phyloP scores from a whole-genome alignment of 1,284 basidiomycete species.

The Rhodotorula glutinis region DNA sequence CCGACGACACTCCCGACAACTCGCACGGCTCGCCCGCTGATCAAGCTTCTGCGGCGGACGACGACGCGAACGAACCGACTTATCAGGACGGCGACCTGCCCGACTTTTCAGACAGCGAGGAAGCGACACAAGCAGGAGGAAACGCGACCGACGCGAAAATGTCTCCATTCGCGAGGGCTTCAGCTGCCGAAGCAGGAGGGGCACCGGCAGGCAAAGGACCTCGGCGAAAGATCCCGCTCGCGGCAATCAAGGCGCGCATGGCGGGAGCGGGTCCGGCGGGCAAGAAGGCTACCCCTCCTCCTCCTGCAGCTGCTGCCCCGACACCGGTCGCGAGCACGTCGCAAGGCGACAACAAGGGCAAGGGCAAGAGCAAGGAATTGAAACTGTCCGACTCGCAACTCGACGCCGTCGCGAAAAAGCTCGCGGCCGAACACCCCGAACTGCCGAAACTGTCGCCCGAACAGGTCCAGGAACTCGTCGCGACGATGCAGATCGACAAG shows the following conservation, averaged over 20 bases:
- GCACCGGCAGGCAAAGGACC: conserved; percentile 12
- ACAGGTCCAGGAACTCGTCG: conserved; percentile 28
- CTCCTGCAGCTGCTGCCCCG: background rate
- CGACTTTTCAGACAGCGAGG: conserved; percentile 30
- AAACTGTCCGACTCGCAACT: conserved; percentile 26
- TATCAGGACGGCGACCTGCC: conserved; percentile 34
- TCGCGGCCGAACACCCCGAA: conserved; percentile 24
- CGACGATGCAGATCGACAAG: conserved; percentile 29
- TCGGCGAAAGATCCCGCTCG: conserved; percentile 18
- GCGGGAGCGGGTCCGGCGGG: background rate
- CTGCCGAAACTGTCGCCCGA: conserved; percentile 12
- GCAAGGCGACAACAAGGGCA: conserved; percentile 9
- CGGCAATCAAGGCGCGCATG: conserved; percentile 23
- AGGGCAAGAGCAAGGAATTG: conserved; percentile 27
- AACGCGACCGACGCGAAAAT: too few species aligned
- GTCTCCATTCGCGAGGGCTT: too few species aligned
- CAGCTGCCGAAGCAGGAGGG: background rate
- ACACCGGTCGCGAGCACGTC: too few species aligned
- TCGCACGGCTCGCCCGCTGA: background rate
- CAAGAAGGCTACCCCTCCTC: conserved; percentile 1
- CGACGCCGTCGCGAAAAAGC: conserved; percentile 26
- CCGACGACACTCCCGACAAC: background rate
- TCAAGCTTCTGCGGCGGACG: background rate
- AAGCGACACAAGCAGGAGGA: background rate
- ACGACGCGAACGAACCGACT: background rate